Percentiles rank a stretch among this genome's conserved stretches.
These are phyloP conservation scores for Ricinus communis DNA, from an alignment of 345 rosid species.

Conservation along the genomic window DNA sequence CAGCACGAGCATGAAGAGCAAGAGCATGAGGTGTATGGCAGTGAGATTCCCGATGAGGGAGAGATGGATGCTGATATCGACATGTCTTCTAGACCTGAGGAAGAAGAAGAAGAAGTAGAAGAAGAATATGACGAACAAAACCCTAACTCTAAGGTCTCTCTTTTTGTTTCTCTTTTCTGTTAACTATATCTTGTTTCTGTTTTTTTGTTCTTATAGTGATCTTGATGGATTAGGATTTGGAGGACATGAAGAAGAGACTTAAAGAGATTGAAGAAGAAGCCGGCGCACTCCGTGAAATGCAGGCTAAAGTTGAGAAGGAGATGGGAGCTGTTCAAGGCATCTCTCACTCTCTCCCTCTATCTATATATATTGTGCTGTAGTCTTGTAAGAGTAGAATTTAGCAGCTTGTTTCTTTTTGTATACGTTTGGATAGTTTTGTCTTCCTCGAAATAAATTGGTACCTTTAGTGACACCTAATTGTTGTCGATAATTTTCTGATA, in stretches of 20 bases:
- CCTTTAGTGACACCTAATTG: no score
- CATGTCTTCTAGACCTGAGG: conserved; percentile 33
- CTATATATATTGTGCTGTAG: no score
- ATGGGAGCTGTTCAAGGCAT: conserved; percentile 95
- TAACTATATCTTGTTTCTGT: neutral
- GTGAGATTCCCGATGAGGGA: conserved; percentile 76
- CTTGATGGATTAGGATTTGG: conserved; percentile 63
- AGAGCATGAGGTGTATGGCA: conserved; percentile 87
- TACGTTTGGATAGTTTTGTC: no score
- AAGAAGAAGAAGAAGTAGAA: neutral
- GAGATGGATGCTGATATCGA: conserved; percentile 73
- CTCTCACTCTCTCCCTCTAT: no score
- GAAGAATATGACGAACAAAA: conserved; percentile 53
- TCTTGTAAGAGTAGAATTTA: no score
- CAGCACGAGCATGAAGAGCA: conserved; percentile 55
- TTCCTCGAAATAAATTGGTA: no score
- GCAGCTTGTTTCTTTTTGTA: no score
- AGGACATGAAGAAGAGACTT: conserved; percentile 95
- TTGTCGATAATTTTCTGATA: no score
- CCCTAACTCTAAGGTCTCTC: conserved; percentile 62
- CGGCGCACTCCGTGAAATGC: conserved; percentile 97
- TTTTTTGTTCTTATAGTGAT: neutral
- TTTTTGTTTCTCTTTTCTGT: conserved; percentile 1
- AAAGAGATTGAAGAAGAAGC: conserved; percentile 99
- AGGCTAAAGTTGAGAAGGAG: conserved; percentile 99